A percentile compares a stretch with the other conserved stretches of the same genome.
Evolutionary conservation across 495 filamentous ascomycete genomes (phyloP).

Genomic region (Penicillium ucsense): DNA sequence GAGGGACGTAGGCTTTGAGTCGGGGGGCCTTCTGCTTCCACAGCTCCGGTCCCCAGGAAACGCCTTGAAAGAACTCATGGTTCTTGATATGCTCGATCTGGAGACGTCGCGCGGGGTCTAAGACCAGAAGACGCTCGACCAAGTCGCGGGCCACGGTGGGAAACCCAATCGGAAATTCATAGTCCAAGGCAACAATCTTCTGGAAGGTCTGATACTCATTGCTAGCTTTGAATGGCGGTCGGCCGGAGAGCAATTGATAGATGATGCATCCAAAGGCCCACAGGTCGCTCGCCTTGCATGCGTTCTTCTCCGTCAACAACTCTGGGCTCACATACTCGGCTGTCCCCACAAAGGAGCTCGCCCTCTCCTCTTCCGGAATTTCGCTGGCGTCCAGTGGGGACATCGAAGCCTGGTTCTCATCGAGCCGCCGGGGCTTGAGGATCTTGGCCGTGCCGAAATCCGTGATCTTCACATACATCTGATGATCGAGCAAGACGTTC

Average conservation of each 20-base stretch:
- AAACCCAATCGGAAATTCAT: slow-evolving; percentile 87
- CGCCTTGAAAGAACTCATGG: slow-evolving; percentile 92
- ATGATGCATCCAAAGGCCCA: slow-evolving; percentile 99
- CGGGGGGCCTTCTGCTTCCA: slow-evolving; percentile 91
- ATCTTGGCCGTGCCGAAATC: slow-evolving; percentile 98
- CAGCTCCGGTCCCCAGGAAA: slow-evolving; percentile 71
- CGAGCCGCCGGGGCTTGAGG: slow-evolving; percentile 52
- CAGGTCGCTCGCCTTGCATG: slow-evolving; percentile 94
- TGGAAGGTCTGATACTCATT: slow-evolving; percentile 98
- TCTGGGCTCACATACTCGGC: slow-evolving; percentile 98
- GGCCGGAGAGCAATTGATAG: slow-evolving; percentile 86
- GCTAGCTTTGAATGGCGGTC: slow-evolving; percentile 94
- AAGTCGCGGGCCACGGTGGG: slow-evolving; percentile 82
- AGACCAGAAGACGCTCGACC: slow-evolving; percentile 81
- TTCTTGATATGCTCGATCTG: slow-evolving; percentile 96
- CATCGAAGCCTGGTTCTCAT: slow-evolving; percentile 30
- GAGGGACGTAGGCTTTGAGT: slow-evolving; percentile 76
- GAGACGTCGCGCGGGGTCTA: slow-evolving; percentile 80
- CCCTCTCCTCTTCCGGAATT: slow-evolving; percentile 57
- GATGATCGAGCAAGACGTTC: slow-evolving; percentile 88
- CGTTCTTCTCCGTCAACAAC: slow-evolving; percentile 87
- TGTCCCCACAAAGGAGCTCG: slow-evolving; percentile 94
- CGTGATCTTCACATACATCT: slow-evolving; percentile 98
- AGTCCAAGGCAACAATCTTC: slow-evolving; percentile 91
- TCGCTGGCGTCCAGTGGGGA: slow-evolving; percentile 45